Conservation (phyloP, 495 filamentous ascomycete species). For the Sabuloglossum arenarium region DNA sequence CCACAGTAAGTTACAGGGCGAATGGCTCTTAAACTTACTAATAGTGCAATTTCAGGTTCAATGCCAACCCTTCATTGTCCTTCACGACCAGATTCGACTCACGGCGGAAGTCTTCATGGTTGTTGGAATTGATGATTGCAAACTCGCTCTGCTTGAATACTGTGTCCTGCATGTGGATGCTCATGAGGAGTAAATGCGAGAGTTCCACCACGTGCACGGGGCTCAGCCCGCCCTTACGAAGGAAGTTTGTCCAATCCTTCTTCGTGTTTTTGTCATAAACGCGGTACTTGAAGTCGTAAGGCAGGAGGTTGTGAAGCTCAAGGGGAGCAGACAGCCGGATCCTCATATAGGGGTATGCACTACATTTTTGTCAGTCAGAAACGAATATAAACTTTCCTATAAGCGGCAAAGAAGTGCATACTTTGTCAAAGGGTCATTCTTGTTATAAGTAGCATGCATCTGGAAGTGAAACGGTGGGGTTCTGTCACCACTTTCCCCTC, state of each 20-base stretch:
- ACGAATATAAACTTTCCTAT: neutral
- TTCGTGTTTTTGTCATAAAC: constrained; percentile 96
- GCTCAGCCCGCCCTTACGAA: constrained; percentile 86
- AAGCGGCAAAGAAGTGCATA: constrained; percentile 10
- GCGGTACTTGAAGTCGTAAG: constrained; percentile 95
- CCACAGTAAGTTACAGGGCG: neutral
- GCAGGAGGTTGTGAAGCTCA: constrained; percentile 83
- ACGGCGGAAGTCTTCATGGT: constrained; percentile 69
- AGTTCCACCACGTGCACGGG: constrained; percentile 93
- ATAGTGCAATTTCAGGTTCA: constrained; percentile 79
- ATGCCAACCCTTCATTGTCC: constrained; percentile 55
- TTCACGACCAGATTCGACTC: constrained; percentile 63
- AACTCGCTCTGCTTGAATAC: constrained; percentile 90
- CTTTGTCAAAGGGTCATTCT: constrained; percentile 58
- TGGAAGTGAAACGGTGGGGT: constrained; percentile 89
- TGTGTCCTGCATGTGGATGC: constrained; percentile 90
- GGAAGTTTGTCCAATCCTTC: constrained; percentile 97
- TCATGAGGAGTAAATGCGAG: constrained; percentile 78
- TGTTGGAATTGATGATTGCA: constrained; percentile 81
- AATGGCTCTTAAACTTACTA: constrained; percentile 21
- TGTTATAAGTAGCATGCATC: constrained; percentile 64
- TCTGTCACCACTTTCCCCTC: constrained; percentile 57
- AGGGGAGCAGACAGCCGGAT: constrained; percentile 77
- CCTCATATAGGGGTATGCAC: constrained; percentile 84
- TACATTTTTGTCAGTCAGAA: constrained; percentile 11